These are phyloP conservation scores for Novymonas esmeraldas DNA, from an alignment of 208 protist species.

Conservation along the genomic window DNA sequence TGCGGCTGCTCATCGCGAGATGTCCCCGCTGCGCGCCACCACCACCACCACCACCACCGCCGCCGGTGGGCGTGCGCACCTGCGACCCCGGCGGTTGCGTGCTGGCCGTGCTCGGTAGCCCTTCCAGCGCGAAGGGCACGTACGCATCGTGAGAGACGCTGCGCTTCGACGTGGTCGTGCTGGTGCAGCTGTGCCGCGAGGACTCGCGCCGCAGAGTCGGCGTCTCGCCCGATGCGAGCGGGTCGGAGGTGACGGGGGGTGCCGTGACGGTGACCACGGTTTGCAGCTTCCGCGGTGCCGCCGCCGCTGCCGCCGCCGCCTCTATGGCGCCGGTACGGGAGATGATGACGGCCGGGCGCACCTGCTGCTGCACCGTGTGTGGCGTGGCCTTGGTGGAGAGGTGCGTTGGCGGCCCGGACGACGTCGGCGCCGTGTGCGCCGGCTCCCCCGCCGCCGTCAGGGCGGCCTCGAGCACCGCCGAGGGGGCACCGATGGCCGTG, in stretches of 20 bases:
- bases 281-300: not conserved
- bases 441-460: no score
- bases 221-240: not conserved
- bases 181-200: conserved; percentile 3
- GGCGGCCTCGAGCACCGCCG: not conserved
- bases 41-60: conserved; percentile 1
- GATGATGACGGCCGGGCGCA: conserved; percentile 3
- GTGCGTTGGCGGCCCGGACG: no score
- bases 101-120: conserved; percentile 12
- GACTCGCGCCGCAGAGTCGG: not conserved
- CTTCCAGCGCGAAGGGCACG: conserved; percentile 7
- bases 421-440: conserved; percentile 1
- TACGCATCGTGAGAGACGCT: conserved; percentile 16
- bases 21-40: not conserved
- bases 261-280: not conserved
- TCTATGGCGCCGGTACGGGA: not conserved
- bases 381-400: not conserved
- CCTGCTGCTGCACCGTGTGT: conserved; percentile 1
- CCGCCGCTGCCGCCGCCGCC: no score
- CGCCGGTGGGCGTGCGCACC: conserved; percentile 7
- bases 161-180: not conserved
- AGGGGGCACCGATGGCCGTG: not conserved
- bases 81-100: conserved; percentile 15
- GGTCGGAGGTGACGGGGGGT: not conserved
- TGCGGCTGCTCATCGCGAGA: conserved; percentile 9